These are phyloP conservation scores for Alternaria novae-zelandiae DNA, from an alignment of 2,329 filamentous ascomycete genomes.

Conservation along the genomic window DNA sequence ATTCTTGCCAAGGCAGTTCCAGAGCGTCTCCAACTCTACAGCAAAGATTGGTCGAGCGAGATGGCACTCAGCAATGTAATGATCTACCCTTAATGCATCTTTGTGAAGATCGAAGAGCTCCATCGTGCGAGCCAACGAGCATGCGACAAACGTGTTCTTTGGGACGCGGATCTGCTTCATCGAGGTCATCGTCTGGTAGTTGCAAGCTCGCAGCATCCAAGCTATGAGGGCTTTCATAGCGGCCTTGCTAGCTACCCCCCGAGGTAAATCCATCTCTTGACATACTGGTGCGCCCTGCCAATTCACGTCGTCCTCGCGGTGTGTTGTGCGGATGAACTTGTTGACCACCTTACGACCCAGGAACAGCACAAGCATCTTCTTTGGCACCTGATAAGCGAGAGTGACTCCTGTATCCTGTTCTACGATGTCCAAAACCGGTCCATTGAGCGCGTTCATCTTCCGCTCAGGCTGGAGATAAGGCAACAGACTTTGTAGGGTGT, in stretches of 20 bases:
- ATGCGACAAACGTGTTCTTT: constrained; percentile 24
- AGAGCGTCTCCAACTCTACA: constrained; percentile 25
- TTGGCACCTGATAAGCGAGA: constrained; percentile 15
- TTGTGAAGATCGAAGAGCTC: constrained; percentile 22
- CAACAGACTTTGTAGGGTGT: constrained; percentile 21
- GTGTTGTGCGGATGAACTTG: constrained; percentile 21
- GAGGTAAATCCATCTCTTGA: constrained; percentile 23
- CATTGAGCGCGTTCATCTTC: constrained; percentile 11
- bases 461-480: constrained; percentile 22
- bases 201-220: constrained; percentile 36
- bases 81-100: constrained; percentile 28
- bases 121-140: constrained; percentile 28
- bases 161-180: constrained; percentile 26
- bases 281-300: constrained; percentile 4
- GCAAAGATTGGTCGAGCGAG: constrained; percentile 20
- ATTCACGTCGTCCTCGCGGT: constrained; percentile 14
- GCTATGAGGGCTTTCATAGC: constrained; percentile 23
- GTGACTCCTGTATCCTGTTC: constrained; percentile 9
- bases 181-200: constrained; percentile 1
- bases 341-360: constrained; percentile 20
- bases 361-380: constrained; percentile 29
- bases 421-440: constrained; percentile 19
- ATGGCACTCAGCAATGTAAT: constrained; percentile 16
- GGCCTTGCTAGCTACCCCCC: constrained; percentile 8
- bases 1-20: constrained; percentile 24